phyloP scores from a whole-genome alignment of 169 alveolate genomes.

The Fabrea salina region DNA sequence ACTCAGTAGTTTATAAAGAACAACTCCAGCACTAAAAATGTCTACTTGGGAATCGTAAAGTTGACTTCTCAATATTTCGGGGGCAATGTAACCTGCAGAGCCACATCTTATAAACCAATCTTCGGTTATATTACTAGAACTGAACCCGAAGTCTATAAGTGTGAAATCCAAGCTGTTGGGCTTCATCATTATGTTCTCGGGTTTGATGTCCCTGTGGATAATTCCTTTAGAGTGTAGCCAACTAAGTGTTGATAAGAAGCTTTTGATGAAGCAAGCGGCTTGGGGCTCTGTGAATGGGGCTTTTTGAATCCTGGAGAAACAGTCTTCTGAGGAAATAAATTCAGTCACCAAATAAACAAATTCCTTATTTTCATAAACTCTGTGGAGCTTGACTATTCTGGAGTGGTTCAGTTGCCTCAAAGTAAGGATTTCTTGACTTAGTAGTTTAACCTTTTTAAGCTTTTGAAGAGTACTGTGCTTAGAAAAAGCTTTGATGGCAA shows the following conservation, averaged over 20 bases:
- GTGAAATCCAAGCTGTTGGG: background rate
- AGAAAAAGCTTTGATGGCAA: too few relatives aligned
- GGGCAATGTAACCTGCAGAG: constrained; percentile 86
- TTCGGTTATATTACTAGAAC: background rate
- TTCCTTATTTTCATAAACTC: constrained; percentile 4
- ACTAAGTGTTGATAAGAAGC: too few relatives aligned
- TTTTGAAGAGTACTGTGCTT: too few relatives aligned
- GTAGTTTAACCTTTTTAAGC: too few relatives aligned
- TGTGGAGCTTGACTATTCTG: background rate
- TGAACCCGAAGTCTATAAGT: background rate
- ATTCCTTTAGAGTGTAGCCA: constrained; percentile 19
- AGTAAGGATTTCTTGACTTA: background rate
- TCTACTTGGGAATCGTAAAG: constrained; percentile 84
- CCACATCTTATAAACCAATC: constrained; percentile 67
- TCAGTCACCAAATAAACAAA: background rate
- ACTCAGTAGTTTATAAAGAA: constrained; percentile 75
- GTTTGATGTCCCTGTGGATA: constrained; percentile 69
- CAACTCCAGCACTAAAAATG: constrained; percentile 82
- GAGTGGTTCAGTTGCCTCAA: constrained; percentile 13
- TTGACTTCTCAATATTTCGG: constrained; percentile 84
- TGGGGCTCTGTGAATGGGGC: too few relatives aligned
- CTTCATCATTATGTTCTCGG: constrained; percentile 56
- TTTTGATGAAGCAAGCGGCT: too few relatives aligned
- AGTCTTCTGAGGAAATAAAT: background rate
- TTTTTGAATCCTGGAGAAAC: background rate